Evolutionary conservation across 106 monocot genomes (phyloP).

Genomic region (Dendrobium officinale): DNA sequence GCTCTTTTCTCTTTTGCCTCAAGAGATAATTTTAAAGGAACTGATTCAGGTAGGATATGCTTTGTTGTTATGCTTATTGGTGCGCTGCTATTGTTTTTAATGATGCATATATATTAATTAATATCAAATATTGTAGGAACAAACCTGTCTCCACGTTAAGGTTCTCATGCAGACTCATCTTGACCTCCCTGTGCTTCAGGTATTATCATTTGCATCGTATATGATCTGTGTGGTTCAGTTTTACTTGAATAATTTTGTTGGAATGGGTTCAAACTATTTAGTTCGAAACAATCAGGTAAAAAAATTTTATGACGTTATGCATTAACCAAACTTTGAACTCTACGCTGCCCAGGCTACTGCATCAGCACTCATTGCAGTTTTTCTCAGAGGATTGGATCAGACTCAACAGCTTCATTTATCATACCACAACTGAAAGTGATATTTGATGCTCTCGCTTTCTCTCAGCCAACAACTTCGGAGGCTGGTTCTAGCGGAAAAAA

Average conservation of each 20-base stretch:
- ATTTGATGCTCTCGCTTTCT: slow-evolving; percentile 84
- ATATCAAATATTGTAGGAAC: slow-evolving; percentile 45
- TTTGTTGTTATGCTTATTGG: background rate
- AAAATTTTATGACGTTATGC: background rate
- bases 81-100: background rate
- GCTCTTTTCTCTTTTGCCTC: slow-evolving; percentile 50
- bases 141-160: slow-evolving; percentile 62
- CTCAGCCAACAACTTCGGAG: slow-evolving; percentile 29
- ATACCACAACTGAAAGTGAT: slow-evolving; percentile 75
- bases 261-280: background rate
- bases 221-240: background rate
- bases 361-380: slow-evolving; percentile 50
- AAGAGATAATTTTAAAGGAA: slow-evolving; percentile 50
- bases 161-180: slow-evolving; percentile 58
- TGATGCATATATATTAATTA: slow-evolving; percentile 10
- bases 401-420: slow-evolving; percentile 51
- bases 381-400: slow-evolving; percentile 78
- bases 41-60: slow-evolving; percentile 53
- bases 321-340: background rate
- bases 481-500: slow-evolving; percentile 23
- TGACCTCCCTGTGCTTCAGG: slow-evolving; percentile 74
- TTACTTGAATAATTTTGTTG: background rate
- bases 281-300: background rate
- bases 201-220: slow-evolving; percentile 10
- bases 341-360: slow-evolving; percentile 53